Base-by-base conservation (phyloP, 116 monocot genomes). In the Posidonia oceanica region DNA sequence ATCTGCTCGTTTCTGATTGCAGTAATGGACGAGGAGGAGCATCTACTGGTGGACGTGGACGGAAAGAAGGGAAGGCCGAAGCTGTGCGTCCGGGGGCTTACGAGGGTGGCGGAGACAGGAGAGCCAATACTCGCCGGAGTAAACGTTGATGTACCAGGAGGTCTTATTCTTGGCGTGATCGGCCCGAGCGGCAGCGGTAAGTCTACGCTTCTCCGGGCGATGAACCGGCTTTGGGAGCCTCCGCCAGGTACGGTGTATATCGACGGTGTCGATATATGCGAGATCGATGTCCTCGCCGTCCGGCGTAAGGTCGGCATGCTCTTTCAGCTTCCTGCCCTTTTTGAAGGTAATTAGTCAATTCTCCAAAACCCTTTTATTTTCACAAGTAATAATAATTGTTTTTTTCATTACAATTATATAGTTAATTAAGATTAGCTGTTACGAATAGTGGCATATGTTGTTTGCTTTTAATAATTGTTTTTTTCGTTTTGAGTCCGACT, bases 191-290 rank as follows among this genome's bases (percentile, higher is more conserved):
- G 94, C 21, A 82, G 91, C 80, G 94, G 94, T 15, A 94, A 94
- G 72, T 91, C 94, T 2, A 94, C 94, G 66, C 76, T 94, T 53
- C 83, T 94, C 54, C 79, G 94, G 3, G 83, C 94, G 6, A 78
- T 94, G 18, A 94, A 94, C 84, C 87, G 94, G 42, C 88, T 94
- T 4, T 94, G 94, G 94, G 94, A 94, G 71, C 94, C 94, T 0
- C 51, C 77, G 0, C 37, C 83, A 7, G 85, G 77, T 5, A 39
- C 93, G 7, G 86, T 94, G 7, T 79, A 85, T 69, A 79, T 94
- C 51, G 94, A 94, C 69, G 94, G 88, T 15, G 68, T 67, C 5
- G 94, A 94, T 63, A 84, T 94, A 36, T 75, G 76, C 70, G 16
- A 69, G 16, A 48, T 94, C 48, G 86, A 88, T 55, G 94, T 94